Conservation (phyloP, 140 eudicot genomes). For the Stevia rebaudiana region DNA sequence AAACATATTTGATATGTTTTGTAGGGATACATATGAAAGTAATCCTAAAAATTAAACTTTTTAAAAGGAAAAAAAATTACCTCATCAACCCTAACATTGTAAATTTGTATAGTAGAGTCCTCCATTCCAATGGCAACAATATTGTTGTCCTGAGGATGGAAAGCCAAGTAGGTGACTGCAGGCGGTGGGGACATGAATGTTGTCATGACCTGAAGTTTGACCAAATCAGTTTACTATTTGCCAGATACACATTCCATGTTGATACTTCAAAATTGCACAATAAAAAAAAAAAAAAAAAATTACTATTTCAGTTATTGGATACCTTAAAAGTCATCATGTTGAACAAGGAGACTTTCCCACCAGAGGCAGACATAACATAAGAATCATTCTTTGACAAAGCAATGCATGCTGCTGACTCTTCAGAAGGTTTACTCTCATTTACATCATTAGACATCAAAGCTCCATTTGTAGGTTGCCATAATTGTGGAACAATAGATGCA, state of each 20-base stretch:
- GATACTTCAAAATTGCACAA: background rate
- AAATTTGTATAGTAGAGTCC: conserved; percentile 74
- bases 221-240: conserved; percentile 3
- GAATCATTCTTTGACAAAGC: conserved; percentile 91
- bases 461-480: conserved; percentile 75
- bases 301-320: background rate
- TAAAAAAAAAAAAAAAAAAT: background rate
- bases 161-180: conserved; percentile 83
- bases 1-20: no score
- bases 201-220: conserved; percentile 64
- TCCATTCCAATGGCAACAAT: conserved; percentile 91
- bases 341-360: conserved; percentile 86
- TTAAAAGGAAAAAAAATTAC: conserved; percentile 32
- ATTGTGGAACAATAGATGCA: conserved; percentile 58
- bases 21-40: no score
- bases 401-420: conserved; percentile 79
- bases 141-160: conserved; percentile 95
- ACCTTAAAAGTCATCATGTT: conserved; percentile 98
- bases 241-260: background rate
- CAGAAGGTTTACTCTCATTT: conserved; percentile 54
- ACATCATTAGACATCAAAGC: conserved; percentile 63
- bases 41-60: no score
- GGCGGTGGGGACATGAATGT: conserved; percentile 96
- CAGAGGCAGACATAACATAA: conserved; percentile 94
- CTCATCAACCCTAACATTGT: conserved; percentile 85